These are phyloP conservation scores for Cyberlindnera mrakii DNA, from an alignment of 805 yeast genomes.

Conservation along the genomic window DNA sequence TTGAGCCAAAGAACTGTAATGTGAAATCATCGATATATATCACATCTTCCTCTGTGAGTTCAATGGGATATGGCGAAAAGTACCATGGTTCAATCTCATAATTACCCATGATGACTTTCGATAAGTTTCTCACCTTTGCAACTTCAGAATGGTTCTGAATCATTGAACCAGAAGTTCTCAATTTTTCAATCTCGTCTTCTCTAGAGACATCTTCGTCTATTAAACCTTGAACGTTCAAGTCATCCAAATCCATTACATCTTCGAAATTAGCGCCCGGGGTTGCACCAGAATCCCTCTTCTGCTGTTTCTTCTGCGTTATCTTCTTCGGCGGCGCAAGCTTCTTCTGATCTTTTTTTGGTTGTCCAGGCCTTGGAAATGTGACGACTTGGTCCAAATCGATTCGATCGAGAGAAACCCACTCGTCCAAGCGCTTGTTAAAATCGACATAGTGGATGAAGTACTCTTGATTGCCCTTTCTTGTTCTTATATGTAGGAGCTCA, in stretches of 20 bases:
- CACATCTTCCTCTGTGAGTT: slow-evolving; percentile 85
- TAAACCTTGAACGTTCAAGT: slow-evolving; percentile 79
- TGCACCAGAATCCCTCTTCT: slow-evolving; percentile 26
- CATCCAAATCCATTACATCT: slow-evolving; percentile 80
- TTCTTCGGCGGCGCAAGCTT: slow-evolving; percentile 1
- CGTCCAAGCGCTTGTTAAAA: slow-evolving; percentile 93
- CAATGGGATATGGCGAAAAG: slow-evolving; percentile 94
- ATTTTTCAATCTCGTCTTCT: slow-evolving; percentile 87
- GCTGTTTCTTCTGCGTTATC: slow-evolving; percentile 24
- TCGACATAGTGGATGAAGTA: slow-evolving; percentile 94
- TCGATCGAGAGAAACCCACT: slow-evolving; percentile 76
- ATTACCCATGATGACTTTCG: slow-evolving; percentile 76
- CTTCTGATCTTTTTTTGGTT: slow-evolving; percentile 19
- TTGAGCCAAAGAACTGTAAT: slow-evolving; percentile 79
- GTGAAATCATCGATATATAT: slow-evolving; percentile 91
- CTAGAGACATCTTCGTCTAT: slow-evolving; percentile 66
- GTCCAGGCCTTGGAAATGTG: slow-evolving; percentile 58
- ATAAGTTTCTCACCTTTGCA: slow-evolving; percentile 82
- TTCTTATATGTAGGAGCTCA: slow-evolving; percentile 73
- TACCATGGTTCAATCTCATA: slow-evolving; percentile 98
- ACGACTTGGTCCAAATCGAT: slow-evolving; percentile 70
- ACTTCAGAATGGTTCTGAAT: slow-evolving; percentile 83
- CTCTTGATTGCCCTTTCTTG: slow-evolving; percentile 68
- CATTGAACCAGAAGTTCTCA: slow-evolving; percentile 96
- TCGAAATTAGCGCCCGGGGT: slow-evolving; percentile 13